phyloP scores from a whole-genome alignment of 208 protist genomes.

The Endotrypanum monterogeii region DNA sequence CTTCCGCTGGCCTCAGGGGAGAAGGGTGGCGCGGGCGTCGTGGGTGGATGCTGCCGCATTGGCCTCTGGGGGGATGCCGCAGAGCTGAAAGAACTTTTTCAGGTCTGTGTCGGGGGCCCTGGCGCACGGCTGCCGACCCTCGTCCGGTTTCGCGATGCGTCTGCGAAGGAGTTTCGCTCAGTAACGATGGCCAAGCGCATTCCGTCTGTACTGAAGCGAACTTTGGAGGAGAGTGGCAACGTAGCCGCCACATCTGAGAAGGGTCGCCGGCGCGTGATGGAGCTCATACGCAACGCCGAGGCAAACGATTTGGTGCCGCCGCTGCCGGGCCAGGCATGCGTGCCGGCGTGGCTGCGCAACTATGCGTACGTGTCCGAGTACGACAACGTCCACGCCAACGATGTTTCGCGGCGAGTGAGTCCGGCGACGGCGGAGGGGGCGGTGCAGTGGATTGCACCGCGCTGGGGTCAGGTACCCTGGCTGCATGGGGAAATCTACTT shows the following conservation, averaged over 20 bases:
- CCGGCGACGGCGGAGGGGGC: not conserved
- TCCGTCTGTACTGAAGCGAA: constrained; percentile 55
- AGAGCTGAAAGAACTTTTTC: constrained; percentile 69
- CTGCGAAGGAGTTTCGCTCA: constrained; percentile 67
- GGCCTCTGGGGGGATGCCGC: constrained; percentile 65
- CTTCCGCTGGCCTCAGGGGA: constrained; percentile 1
- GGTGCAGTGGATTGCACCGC: constrained; percentile 34
- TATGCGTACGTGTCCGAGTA: constrained; percentile 64
- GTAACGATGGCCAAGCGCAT: constrained; percentile 66
- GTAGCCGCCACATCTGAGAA: constrained; percentile 12
- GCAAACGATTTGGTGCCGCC: constrained; percentile 57
- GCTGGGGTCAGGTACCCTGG: constrained; percentile 90
- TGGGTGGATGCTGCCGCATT: constrained; percentile 78
- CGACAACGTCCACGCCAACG: constrained; percentile 16
- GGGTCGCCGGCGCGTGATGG: constrained; percentile 27
- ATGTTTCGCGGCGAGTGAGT: constrained; percentile 24
- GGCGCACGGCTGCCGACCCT: constrained; percentile 73
- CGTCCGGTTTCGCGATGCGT: constrained; percentile 73
- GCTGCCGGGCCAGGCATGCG: constrained; percentile 61
- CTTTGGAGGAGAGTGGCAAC: constrained; percentile 47
- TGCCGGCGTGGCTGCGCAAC: constrained; percentile 76
- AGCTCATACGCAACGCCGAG: constrained; percentile 39
- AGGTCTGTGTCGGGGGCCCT: constrained; percentile 39
- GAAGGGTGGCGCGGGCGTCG: not conserved
- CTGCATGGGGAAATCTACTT: constrained; percentile 91